Evolutionary conservation across 106 monocot species (phyloP).

Genomic region (Gastrodia elata): DNA sequence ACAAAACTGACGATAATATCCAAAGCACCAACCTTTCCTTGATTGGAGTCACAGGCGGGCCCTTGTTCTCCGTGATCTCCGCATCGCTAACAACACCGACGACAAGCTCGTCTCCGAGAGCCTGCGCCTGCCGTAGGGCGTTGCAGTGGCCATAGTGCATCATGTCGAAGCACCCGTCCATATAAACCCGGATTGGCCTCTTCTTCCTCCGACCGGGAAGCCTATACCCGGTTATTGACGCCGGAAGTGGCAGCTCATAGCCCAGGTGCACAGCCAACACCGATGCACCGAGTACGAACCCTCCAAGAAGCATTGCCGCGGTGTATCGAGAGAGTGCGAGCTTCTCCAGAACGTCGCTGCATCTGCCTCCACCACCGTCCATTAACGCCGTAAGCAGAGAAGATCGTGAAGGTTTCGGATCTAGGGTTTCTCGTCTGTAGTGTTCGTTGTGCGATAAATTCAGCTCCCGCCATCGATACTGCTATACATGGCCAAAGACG

Average conservation of each 20-base stretch:
- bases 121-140: slow-evolving; percentile 82
- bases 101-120: slow-evolving; percentile 85
- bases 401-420: not conserved
- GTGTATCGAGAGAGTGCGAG: slow-evolving; percentile 21
- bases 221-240: not conserved
- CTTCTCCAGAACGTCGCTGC: slow-evolving; percentile 1
- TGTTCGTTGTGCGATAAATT: not conserved
- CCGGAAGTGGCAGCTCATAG: not conserved
- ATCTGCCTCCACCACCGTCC: not conserved
- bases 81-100: slow-evolving; percentile 88
- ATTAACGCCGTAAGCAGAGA: slow-evolving; percentile 11
- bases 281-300: slow-evolving; percentile 30
- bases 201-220: slow-evolving; percentile 26
- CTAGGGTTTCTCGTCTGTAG: not conserved
- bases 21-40: slow-evolving; percentile 47
- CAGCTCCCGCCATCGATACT: slow-evolving; percentile 6
- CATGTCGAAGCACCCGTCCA: slow-evolving; percentile 99
- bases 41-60: slow-evolving; percentile 82
- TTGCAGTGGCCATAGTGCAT: slow-evolving; percentile 99
- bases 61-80: slow-evolving; percentile 87
- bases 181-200: slow-evolving; percentile 75
- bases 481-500: not conserved
- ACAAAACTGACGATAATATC: not conserved
- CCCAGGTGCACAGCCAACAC: slow-evolving; percentile 29
- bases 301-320: slow-evolving; percentile 39